Evolutionary conservation across 192 early-diverging fungal species (phyloP).

Genomic region (Geosiphon pyriformis): DNA sequence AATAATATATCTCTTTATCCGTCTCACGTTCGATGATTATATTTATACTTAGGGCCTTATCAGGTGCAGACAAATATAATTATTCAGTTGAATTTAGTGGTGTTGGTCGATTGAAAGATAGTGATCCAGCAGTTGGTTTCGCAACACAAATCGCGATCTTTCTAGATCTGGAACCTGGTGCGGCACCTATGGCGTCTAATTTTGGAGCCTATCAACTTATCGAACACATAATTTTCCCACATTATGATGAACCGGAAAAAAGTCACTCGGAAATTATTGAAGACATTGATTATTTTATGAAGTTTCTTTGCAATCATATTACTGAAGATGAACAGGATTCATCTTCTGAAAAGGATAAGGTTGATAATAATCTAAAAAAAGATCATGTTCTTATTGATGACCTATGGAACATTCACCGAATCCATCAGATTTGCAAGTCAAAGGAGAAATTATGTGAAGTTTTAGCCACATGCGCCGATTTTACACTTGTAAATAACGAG

Average conservation of each 20-base stretch:
- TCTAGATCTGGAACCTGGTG: background rate
- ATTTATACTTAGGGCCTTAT: constrained; percentile 44
- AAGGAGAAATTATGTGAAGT: constrained; percentile 8
- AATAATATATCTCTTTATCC: no score
- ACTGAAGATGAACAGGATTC: background rate
- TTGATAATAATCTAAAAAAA: background rate
- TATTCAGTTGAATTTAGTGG: constrained; percentile 64
- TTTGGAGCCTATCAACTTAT: constrained; percentile 27
- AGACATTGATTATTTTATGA: constrained; percentile 36
- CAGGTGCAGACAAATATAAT: constrained; percentile 50
- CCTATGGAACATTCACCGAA: constrained; percentile 19
- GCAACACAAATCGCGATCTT: constrained; percentile 80
- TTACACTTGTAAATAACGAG: constrained; percentile 11
- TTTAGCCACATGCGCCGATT: background rate
- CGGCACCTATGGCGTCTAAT: background rate
- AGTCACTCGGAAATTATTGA: constrained; percentile 27
- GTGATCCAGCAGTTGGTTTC: constrained; percentile 45
- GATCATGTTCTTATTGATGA: constrained; percentile 7
- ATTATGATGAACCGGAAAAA: constrained; percentile 37
- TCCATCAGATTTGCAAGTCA: constrained; percentile 7
- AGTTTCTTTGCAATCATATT: constrained; percentile 19
- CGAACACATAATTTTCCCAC: constrained; percentile 48
- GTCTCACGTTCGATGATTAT: no score
- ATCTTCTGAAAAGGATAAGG: background rate
- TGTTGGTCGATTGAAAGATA: constrained; percentile 46